Conservation (phyloP, 768 basidiomycete genomes). For the Flagelloscypha sp. region DNA sequence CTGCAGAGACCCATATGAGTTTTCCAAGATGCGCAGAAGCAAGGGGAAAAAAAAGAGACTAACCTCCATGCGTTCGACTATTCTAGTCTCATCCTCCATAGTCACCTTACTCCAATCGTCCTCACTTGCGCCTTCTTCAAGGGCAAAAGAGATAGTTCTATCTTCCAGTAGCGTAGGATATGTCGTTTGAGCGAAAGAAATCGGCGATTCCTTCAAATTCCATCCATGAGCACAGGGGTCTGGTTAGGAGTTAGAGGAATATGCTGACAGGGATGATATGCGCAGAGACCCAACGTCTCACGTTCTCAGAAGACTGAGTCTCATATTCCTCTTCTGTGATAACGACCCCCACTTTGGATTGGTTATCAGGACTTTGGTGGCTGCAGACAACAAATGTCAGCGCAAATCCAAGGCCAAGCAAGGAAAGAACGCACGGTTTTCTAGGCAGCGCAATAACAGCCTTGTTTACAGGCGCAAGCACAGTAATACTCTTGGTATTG, state of each 20-base stretch:
- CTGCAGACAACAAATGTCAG: slow-evolving; percentile 25
- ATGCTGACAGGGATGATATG: slow-evolving; percentile 69
- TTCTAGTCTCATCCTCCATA: slow-evolving; percentile 46
- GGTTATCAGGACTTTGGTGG: slow-evolving; percentile 47
- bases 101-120: slow-evolving; percentile 51
- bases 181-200: slow-evolving; percentile 34
- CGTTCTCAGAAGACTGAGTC: slow-evolving; percentile 49
- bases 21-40: slow-evolving; percentile 1
- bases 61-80: slow-evolving; percentile 59
- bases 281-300: slow-evolving; percentile 72
- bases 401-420: background rate
- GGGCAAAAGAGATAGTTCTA: slow-evolving; percentile 48
- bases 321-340: slow-evolving; percentile 66
- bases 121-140: slow-evolving; percentile 24
- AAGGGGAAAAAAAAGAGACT: slow-evolving; percentile 7
- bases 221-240: background rate
- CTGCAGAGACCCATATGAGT: slow-evolving; percentile 16
- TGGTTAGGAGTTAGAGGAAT: background rate
- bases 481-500: slow-evolving; percentile 32
- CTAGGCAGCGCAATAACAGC: slow-evolving; percentile 73
- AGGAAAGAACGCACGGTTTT: slow-evolving; percentile 66
- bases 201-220: slow-evolving; percentile 39
- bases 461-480: slow-evolving; percentile 82
- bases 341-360: slow-evolving; percentile 35
- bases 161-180: slow-evolving; percentile 54